Evolutionary conservation across 2,329 filamentous ascomycete genomes (phyloP).

Genomic region (Aspergillus texensis): DNA sequence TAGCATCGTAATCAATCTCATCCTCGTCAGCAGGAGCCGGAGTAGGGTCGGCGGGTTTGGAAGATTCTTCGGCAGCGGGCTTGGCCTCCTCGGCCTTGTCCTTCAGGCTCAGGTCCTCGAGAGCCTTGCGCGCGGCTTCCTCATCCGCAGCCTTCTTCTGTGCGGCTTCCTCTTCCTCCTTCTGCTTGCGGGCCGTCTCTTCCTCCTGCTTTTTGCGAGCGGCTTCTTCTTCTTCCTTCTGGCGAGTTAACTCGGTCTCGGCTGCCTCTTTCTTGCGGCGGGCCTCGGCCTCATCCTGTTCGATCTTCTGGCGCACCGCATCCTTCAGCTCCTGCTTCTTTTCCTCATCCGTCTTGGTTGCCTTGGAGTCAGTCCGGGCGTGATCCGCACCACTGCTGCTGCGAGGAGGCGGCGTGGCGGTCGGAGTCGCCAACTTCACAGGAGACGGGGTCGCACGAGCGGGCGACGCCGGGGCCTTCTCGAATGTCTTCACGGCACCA

Average conservation of each 20-base stretch:
- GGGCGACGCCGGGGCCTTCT: constrained; percentile 67
- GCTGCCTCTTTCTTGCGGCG: constrained; percentile 54
- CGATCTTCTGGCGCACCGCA: constrained; percentile 53
- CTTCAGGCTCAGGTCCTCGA: constrained; percentile 28
- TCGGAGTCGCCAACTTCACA: constrained; percentile 67
- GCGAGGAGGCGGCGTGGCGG: constrained; percentile 80
- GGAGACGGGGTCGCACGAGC: constrained; percentile 59
- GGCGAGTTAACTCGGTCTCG: constrained; percentile 38
- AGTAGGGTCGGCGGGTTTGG: constrained; percentile 37
- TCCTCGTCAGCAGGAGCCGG: constrained; percentile 39
- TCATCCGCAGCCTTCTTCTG: constrained; percentile 32
- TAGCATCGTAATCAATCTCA: constrained; percentile 50
- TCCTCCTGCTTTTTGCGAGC: constrained; percentile 51
- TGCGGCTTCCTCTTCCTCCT: constrained; percentile 33
- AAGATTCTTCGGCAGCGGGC: constrained; percentile 35
- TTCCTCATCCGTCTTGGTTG: constrained; percentile 75
- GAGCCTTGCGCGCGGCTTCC: constrained; percentile 24
- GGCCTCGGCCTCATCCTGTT: constrained; percentile 59
- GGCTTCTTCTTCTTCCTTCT: constrained; percentile 29
- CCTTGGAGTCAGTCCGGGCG: constrained; percentile 69
- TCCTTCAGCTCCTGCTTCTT: constrained; percentile 75
- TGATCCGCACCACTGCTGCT: constrained; percentile 69
- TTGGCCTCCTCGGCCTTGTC: constrained; percentile 51
- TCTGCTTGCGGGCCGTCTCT: constrained; percentile 34
- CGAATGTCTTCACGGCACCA: constrained; percentile 72